Evolutionary conservation across 2,329 filamentous ascomycete species (phyloP).

Genomic region (Didymella arachidicola): DNA sequence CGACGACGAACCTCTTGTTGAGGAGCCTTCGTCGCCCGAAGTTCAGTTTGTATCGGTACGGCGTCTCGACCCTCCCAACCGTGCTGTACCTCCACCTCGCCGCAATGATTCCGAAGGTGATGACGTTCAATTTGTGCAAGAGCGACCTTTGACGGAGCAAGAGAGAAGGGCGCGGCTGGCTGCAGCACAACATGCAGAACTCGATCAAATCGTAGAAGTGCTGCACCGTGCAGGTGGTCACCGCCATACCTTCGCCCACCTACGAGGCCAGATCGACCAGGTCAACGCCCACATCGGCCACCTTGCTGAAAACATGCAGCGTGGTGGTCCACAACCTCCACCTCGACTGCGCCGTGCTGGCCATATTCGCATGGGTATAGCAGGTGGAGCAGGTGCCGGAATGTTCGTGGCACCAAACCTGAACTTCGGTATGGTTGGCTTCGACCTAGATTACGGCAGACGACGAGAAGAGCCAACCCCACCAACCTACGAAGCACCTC

Average conservation of each 20-base stretch:
- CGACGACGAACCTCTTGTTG: conserved; percentile 22
- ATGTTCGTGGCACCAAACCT: conserved; percentile 34
- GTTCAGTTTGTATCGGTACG: conserved; percentile 58
- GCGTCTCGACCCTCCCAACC: conserved; percentile 32
- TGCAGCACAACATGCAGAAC: conserved; percentile 18
- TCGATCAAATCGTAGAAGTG: conserved; percentile 32
- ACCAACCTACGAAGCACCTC: conserved; percentile 68
- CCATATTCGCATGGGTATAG: conserved; percentile 31
- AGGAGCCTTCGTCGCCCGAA: conserved; percentile 52
- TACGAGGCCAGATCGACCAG: conserved; percentile 34
- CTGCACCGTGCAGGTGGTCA: conserved; percentile 24
- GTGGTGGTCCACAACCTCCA: conserved; percentile 27
- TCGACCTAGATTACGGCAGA: conserved; percentile 52
- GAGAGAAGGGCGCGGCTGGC: conserved; percentile 27
- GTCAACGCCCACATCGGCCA: conserved; percentile 30
- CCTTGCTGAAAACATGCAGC: conserved; percentile 22
- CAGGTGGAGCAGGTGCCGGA: background rate
- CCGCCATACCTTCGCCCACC: conserved; percentile 27
- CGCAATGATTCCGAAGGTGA: conserved; percentile 34
- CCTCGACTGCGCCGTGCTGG: conserved; percentile 23
- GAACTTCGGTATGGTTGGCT: conserved; percentile 55
- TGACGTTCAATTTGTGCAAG: conserved; percentile 43
- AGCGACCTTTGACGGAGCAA: conserved; percentile 33
- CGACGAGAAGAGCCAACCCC: conserved; percentile 32
- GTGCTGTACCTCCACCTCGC: conserved; percentile 2